Percentiles rank a stretch among this genome's conserved stretches.
phyloP scores from a whole-genome alignment of 108 stramenopile genomes.

The Mediolabrus comicus region DNA sequence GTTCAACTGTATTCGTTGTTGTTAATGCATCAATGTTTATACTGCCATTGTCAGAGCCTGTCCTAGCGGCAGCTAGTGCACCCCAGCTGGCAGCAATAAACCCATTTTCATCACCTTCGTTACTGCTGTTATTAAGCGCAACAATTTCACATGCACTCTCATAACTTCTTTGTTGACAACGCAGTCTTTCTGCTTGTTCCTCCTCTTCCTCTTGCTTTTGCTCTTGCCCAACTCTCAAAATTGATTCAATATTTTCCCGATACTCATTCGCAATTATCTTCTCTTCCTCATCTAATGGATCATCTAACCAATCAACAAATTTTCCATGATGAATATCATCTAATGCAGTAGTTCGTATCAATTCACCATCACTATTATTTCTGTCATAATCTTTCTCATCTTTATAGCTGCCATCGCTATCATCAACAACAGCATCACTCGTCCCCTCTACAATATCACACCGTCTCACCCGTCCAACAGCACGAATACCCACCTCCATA shows the following conservation, averaged over 20 bases:
- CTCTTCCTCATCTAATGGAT: slow-evolving; percentile 2
- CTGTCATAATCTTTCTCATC: background rate
- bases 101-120: background rate
- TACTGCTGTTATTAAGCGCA: background rate
- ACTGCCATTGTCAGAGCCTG: background rate
- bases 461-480: slow-evolving; percentile 27
- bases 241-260: slow-evolving; percentile 12
- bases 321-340: slow-evolving; percentile 25
- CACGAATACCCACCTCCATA: slow-evolving; percentile 35
- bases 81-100: slow-evolving; percentile 27
- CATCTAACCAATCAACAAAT: slow-evolving; percentile 31
- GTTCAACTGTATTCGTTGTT: slow-evolving; percentile 29
- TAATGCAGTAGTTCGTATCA: slow-evolving; percentile 6
- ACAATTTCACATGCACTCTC: background rate
- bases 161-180: background rate
- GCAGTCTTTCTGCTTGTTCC: background rate
- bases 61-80: slow-evolving; percentile 8
- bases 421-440: no score
- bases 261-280: slow-evolving; percentile 3
- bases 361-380: background rate
- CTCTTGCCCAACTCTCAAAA: slow-evolving; percentile 8
- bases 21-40: slow-evolving; percentile 15
- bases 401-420: background rate
- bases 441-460: no score
- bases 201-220: background rate